These are phyloP conservation scores for Metarhizium rileyi DNA, from an alignment of 2,329 filamentous ascomycete genomes.

Conservation along the genomic window DNA sequence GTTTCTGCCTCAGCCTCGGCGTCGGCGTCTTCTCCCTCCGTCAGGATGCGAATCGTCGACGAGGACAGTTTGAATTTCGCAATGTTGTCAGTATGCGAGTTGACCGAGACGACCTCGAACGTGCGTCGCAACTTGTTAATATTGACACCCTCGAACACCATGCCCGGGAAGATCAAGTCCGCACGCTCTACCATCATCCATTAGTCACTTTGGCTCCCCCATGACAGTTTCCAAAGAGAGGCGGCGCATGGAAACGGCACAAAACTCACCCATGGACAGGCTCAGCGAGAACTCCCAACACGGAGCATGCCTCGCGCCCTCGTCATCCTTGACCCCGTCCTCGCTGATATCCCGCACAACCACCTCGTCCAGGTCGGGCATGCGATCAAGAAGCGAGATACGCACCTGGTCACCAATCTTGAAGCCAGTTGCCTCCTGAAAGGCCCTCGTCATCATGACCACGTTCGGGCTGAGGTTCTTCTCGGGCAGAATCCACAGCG, in stretches of 20 bases:
- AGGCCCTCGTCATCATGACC: slow-evolving; percentile 61
- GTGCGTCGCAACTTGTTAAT: slow-evolving; percentile 20
- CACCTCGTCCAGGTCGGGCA: slow-evolving; percentile 48
- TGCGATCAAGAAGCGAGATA: slow-evolving; percentile 46
- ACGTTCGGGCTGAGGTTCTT: slow-evolving; percentile 58
- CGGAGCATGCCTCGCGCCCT: slow-evolving; percentile 17
- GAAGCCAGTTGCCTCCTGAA: slow-evolving; percentile 64
- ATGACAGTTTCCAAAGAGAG: no score
- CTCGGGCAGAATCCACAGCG: slow-evolving; percentile 40
- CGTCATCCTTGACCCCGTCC: slow-evolving; percentile 22
- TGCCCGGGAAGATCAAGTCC: slow-evolving; percentile 60
- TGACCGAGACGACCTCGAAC: slow-evolving; percentile 51
- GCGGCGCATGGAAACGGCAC: no score
- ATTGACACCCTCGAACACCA: slow-evolving; percentile 55
- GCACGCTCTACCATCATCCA: slow-evolving; percentile 39
- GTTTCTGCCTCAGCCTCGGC: slow-evolving; percentile 9
- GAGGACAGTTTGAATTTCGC: slow-evolving; percentile 32
- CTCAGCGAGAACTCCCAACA: slow-evolving; percentile 28
- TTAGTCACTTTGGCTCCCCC: background rate
- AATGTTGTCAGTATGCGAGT: slow-evolving; percentile 33
- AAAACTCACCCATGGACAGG: slow-evolving; percentile 21
- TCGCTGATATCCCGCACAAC: slow-evolving; percentile 49
- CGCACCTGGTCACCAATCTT: slow-evolving; percentile 57
- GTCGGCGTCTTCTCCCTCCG: slow-evolving; percentile 16
- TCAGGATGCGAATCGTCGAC: slow-evolving; percentile 28